A percentile compares a stretch with the other conserved stretches of the same genome.
phyloP scores from a whole-genome alignment of 1,139 yeast genomes.

The Yamadazyma spencermartinsiae region DNA sequence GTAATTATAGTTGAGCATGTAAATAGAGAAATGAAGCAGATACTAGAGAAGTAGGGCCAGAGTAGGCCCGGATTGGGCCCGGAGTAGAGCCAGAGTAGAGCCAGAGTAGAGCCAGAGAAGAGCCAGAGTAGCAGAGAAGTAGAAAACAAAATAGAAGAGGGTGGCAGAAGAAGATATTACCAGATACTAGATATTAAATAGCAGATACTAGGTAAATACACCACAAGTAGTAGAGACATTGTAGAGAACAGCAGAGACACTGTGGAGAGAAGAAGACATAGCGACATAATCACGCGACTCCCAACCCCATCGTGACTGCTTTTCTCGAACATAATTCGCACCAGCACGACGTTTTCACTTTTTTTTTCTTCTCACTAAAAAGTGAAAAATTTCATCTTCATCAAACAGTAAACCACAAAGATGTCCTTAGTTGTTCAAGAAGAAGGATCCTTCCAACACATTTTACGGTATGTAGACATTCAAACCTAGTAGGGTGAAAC shows the following conservation, averaged over 20 bases:
- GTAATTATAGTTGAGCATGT: conserved; percentile 26
- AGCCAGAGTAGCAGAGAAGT: too few species aligned
- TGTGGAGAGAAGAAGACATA: too few species aligned
- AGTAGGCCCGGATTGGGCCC: too few species aligned
- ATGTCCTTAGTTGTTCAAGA: conserved; percentile 98
- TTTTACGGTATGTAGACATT: conserved; percentile 85
- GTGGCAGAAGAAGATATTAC: too few species aligned
- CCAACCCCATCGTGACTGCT: background rate
- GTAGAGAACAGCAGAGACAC: too few species aligned
- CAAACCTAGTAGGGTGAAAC: background rate
- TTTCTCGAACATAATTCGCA: background rate
- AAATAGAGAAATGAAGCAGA: conserved; percentile 1
- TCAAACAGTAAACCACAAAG: conserved; percentile 32
- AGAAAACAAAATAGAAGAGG: too few species aligned
- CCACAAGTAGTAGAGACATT: too few species aligned
- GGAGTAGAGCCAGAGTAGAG: too few species aligned
- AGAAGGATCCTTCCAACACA: conserved; percentile 99
- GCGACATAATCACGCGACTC: background rate
- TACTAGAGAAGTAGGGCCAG: background rate
- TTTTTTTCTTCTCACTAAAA: background rate
- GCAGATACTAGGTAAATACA: too few species aligned
- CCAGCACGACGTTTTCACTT: conserved; percentile 2
- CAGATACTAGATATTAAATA: too few species aligned
- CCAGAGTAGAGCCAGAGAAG: too few species aligned
- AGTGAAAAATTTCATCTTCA: conserved; percentile 11